Base-by-base conservation (phyloP, 1,284 basidiomycete species). In the Rhodotorula glutinis region DNA sequence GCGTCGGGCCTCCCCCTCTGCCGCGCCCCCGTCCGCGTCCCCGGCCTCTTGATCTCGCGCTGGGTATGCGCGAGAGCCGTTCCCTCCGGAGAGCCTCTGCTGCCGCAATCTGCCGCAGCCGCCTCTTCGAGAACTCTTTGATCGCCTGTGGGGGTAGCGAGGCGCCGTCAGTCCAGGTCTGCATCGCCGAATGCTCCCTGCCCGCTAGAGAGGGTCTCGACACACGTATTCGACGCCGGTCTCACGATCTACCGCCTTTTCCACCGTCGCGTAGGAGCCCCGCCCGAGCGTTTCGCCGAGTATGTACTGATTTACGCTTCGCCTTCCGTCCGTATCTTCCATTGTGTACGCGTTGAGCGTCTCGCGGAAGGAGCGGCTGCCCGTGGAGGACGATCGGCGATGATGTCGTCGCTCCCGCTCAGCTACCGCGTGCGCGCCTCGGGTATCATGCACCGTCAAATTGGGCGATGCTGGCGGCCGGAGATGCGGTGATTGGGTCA, bases 41-140 rank as follows among this genome's bases (percentile, higher is more conserved):
- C n/a, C 62, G 56, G 14, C 66, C 66, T 21, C 70, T 29, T 21
- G 65, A 53, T 25, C 63, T 25, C 54, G 51, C 40, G 33, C 38
- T 47, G 13, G 41, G 65, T 43, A 7, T 44, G 19, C 29, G 69
- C 55, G 23, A 63, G 23, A 49, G 9, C 13, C 69, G 55, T 14
- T 68, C 63, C 4, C 69, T n/a, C 21, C 65, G 57, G 13, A 44
- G 52, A 2, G 64, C 60, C 47, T 68, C 67, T 4, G 62, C 60
- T 16, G 69, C 60, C 3, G 66, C 67, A n/a, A 65, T 66, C 58
- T 73, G 67, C 29, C 71, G 65, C 60, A 76, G 47, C 4, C 70
- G 62, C 7, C 63, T 52, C 57, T 76, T 76, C n/a, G 70, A 73
- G 49, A 76, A 76, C 61, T 76, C 75, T 57, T 76, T 76, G 49